Conservation (phyloP, 2,329 filamentous ascomycete species). For the Microascus cirrosus region DNA sequence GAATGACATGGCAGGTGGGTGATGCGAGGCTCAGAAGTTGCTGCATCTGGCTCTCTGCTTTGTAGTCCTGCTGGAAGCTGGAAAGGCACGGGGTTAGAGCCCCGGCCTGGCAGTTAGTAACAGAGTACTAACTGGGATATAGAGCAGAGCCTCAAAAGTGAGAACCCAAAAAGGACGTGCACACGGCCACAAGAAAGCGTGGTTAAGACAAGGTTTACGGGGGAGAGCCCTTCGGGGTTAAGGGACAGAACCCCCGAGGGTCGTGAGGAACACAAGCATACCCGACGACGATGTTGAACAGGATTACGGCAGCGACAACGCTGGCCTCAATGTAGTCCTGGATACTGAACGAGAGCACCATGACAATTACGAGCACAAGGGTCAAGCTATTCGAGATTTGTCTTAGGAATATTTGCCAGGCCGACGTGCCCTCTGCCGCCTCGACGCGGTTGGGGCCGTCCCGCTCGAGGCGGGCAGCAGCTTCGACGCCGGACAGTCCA, state of each 20-base stretch:
- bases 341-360: conserved; percentile 58
- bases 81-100: neutral
- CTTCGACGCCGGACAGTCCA: conserved; percentile 54
- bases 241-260: neutral
- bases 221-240: neutral
- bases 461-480: conserved; percentile 50
- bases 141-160: neutral
- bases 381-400: conserved; percentile 71
- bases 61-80: conserved; percentile 37
- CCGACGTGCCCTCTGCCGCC: conserved; percentile 58
- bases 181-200: neutral
- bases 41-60: conserved; percentile 51
- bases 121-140: no score
- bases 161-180: neutral
- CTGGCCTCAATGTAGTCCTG: conserved; percentile 52
- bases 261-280: conserved; percentile 21
- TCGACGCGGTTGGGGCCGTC: conserved; percentile 63
- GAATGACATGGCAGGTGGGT: conserved; percentile 47
- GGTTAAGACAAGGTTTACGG: neutral
- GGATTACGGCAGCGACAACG: conserved; percentile 52
- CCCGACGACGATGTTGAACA: conserved; percentile 58
- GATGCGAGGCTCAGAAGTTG: conserved; percentile 47
- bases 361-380: conserved; percentile 63
- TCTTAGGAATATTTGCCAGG: conserved; percentile 66
- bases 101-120: conserved; percentile 1